phyloP scores from a whole-genome alignment of 768 basidiomycete species.

The Phylloporus rhodoxanthus region DNA sequence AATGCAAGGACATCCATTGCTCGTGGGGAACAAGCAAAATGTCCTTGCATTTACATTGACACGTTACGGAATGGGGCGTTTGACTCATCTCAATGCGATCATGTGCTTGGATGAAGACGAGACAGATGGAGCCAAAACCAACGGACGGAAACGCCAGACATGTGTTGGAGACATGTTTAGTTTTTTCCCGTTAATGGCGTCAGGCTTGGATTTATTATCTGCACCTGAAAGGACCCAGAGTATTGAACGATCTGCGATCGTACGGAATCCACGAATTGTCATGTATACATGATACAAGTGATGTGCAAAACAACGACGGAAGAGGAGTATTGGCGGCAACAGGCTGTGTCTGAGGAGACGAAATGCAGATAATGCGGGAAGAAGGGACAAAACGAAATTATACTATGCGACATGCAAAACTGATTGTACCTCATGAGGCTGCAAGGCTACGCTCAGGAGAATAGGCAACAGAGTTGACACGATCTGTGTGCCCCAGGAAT shows the following conservation, averaged over 20 bases:
- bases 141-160: no score
- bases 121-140: no score
- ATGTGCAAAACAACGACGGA: background rate
- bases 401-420: background rate
- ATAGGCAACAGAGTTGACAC: background rate
- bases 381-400: background rate
- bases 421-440: background rate
- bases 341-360: background rate
- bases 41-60: no score
- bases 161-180: no score
- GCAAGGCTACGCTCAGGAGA: conserved; percentile 3
- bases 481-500: background rate
- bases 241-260: background rate
- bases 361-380: background rate
- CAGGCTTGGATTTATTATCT: no score
- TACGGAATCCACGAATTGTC: background rate
- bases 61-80: no score
- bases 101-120: no score
- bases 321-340: background rate
- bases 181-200: no score
- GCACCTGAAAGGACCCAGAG: no score
- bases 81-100: no score
- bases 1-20: no score
- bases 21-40: no score
- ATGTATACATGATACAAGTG: background rate